Base-by-base conservation (phyloP, 148 eudicot genomes). In the Rhododendron kiyosumense region DNA sequence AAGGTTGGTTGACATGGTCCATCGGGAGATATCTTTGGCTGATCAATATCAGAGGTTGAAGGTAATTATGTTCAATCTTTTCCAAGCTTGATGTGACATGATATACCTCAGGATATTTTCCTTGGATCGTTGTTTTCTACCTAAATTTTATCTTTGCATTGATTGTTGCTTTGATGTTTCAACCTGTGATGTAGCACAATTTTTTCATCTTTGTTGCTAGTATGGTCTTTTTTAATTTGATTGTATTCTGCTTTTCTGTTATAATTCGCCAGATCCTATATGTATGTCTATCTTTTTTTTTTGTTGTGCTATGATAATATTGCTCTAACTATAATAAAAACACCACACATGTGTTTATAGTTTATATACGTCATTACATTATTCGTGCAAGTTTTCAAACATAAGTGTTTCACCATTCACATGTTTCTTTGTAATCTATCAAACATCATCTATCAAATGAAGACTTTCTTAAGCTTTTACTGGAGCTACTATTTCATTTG, bases 1-100 rank as follows among this genome's bases (percentile, higher is more conserved):
- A 89, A 97, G 99, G 93, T 90, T 97, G 88, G 87, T 95, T 83
- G 98, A 97, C 90, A 89, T 97, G 92, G 96, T 95, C 63, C 96
- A 95, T 88, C 95, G 94, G 93, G 99, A 97, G 88, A 85, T 97
- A 87, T 90, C 99, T 38, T 86, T 95, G 94, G 98, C 96, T 85
- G 98, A 97, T 92, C 99, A 97, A 82, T 97, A 91, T 87, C 90
- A 91, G 65, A 93, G 92, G 79, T 79, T 97, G 90, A 94, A 93
- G 99, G 99, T 95, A 92, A 88, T 82, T 77, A 28, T 79, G 76
- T 57, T 75, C 18, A 59, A 52, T 43, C 59, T 38, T 48, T 84
- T 46, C 48, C 30, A 30, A 45, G 63, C 57, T 43, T 45, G 63
- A 15, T 34, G 15, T 81, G 73, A 79, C 20, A 13, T 76, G 81